Evolutionary conservation across 106 monocot species (phyloP).

Genomic region (Amphibolis antarctica): DNA sequence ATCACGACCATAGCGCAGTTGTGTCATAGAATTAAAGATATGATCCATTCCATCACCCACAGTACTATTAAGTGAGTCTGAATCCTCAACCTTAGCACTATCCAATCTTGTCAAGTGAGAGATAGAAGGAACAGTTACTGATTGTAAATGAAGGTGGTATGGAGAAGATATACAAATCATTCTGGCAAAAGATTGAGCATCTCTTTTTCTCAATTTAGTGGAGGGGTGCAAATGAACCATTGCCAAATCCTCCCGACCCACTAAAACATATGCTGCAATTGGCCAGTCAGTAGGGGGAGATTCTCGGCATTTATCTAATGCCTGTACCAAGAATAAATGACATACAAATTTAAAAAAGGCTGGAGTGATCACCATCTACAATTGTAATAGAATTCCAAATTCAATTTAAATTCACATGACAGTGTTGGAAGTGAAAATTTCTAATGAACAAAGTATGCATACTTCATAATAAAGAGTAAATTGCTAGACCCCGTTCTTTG

Average conservation of each 20-base stretch:
- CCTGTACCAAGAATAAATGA: slow-evolving; percentile 21
- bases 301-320: slow-evolving; percentile 80
- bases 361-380: background rate
- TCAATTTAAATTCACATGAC: too few relatives aligned
- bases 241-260: slow-evolving; percentile 91
- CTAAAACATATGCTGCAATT: slow-evolving; percentile 69
- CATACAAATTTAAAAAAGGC: background rate
- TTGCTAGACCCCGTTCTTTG: too few relatives aligned
- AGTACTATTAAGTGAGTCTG: slow-evolving; percentile 29
- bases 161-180: slow-evolving; percentile 56
- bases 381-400: too few relatives aligned
- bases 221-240: slow-evolving; percentile 32
- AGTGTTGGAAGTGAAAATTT: too few relatives aligned
- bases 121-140: slow-evolving; percentile 54
- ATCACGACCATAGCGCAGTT: slow-evolving; percentile 86
- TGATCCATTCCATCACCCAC: slow-evolving; percentile 96
- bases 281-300: slow-evolving; percentile 92
- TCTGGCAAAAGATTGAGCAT: slow-evolving; percentile 30
- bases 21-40: slow-evolving; percentile 62
- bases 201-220: slow-evolving; percentile 10
- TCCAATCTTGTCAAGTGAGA: slow-evolving; percentile 32
- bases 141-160: slow-evolving; percentile 85
- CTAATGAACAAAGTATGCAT: too few relatives aligned
- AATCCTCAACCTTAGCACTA: slow-evolving; percentile 36
- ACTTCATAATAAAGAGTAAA: too few relatives aligned